Base-by-base conservation (phyloP, 495 filamentous ascomycete genomes). In the Pseudevernia furfuracea region DNA sequence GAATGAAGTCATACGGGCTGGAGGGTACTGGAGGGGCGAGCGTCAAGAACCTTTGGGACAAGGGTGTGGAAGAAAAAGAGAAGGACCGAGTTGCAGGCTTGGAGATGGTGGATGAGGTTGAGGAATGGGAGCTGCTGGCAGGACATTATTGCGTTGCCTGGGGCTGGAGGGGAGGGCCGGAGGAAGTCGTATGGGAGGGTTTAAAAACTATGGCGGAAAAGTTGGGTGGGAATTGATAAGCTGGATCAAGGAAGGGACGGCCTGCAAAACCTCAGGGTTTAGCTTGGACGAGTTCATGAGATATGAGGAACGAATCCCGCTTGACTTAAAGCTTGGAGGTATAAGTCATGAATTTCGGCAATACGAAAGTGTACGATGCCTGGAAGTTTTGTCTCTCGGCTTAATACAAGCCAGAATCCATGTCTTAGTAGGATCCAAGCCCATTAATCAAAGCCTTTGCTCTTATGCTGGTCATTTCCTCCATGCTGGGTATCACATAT, bases 51-150 rank as follows among this genome's bases (percentile, higher is more conserved):
- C 80, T 96, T 48, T 96, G 90, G 86, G 80, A 87, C 55, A 71
- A 77, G 17, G 96, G 92, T 89, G 79, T 96, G 5, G 64, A 49
- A 0, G 76, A 80, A 12, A 76, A 73, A n/a, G 94, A 97, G 77
- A 93, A 89, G 71, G 88, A 88, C 69, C 78, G 94, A 66, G 85
- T 97, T 6, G 85, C 87, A 57, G 71, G 74, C 32, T 73, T 97
- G 61, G 94, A 97, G 74, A 89, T 92, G 79, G 71, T 97, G 67
- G 94, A 98, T 79, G 94, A 98, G 75, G 83, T 96, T 61, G 94
- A 98, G 76, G 94, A 98, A 77, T 96, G 93, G 92, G 78, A 84
- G 69, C 72, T 98, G 72, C 73, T 98, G 69, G 90, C 91, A 7
- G 81, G 81, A 64, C 94, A 98, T 79, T 98, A 98, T 74, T 87